phyloP scores from a whole-genome alignment of 1,139 yeast genomes.

The Protomyces inundatus region DNA sequence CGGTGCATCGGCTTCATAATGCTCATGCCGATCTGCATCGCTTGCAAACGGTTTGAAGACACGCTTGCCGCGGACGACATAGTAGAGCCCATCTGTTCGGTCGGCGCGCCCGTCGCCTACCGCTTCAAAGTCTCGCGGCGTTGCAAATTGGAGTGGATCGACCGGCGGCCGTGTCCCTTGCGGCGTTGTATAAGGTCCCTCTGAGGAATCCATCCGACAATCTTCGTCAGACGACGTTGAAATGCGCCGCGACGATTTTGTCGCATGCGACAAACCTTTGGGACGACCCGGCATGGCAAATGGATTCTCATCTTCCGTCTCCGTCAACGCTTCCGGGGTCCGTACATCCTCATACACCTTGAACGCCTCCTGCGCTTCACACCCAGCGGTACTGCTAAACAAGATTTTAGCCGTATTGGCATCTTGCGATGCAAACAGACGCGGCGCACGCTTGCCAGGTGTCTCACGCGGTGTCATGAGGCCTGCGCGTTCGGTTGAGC shows the following conservation, averaged over 20 bases:
- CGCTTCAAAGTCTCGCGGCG: not conserved
- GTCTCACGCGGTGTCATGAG: slow-evolving; percentile 22
- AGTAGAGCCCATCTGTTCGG: slow-evolving; percentile 19
- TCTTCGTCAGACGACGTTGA: not conserved
- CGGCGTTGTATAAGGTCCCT: not conserved
- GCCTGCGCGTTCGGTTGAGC: slow-evolving; percentile 17
- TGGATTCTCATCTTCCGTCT: slow-evolving; percentile 5
- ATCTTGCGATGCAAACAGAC: not conserved
- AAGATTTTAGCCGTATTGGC: slow-evolving; percentile 13
- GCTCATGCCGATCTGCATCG: not conserved
- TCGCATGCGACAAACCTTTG: not conserved
- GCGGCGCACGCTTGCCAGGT: not conserved
- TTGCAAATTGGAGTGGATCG: not conserved
- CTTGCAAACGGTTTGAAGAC: not conserved
- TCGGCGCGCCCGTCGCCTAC: slow-evolving; percentile 1
- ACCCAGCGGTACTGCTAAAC: not conserved
- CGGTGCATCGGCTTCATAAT: not conserved
- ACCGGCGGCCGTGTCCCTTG: not conserved
- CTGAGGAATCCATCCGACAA: not conserved
- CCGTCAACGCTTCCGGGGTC: slow-evolving; percentile 10
- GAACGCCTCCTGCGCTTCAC: not conserved
- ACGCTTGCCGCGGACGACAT: slow-evolving; percentile 14
- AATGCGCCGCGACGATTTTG: not conserved
- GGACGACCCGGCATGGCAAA: not conserved
- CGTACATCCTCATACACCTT: slow-evolving; percentile 18